These are phyloP conservation scores for Fraxinus latifolia DNA, from an alignment of 305 asterid species.

Conservation along the genomic window DNA sequence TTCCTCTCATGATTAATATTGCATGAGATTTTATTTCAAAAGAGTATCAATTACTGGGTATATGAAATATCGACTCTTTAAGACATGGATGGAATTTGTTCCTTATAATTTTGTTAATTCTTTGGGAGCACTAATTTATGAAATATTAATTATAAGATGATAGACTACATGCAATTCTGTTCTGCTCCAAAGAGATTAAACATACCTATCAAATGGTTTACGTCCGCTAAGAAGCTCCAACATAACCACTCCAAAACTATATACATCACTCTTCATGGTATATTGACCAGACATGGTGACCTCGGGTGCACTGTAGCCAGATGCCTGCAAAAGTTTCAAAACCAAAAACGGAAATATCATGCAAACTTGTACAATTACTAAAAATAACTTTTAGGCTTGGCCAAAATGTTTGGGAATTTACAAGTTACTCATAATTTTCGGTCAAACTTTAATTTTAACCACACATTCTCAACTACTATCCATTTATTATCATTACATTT, in stretches of 20 bases:
- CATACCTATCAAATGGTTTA: conserved; percentile 80
- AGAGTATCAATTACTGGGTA: not conserved
- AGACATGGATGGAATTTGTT: not conserved
- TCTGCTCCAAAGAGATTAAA: not conserved
- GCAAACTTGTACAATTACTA: not conserved
- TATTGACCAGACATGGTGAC: conserved; percentile 92
- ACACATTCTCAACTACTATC: not conserved
- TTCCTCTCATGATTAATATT: not conserved
- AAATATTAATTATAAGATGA: not conserved
- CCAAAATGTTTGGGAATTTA: not conserved
- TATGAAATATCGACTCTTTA: not conserved
- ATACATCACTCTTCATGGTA: conserved; percentile 85
- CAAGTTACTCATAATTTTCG: too few relatives aligned
- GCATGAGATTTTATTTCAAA: not conserved
- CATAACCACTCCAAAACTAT: conserved; percentile 83
- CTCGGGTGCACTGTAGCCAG: conserved; percentile 91
- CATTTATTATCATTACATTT: not conserved
- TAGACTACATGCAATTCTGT: not conserved
- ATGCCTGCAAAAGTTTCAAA: conserved; percentile 42
- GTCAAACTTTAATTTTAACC: not conserved
- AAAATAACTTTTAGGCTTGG: not conserved
- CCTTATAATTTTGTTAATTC: not conserved
- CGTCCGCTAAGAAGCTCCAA: conserved; percentile 79
- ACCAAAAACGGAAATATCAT: not conserved
- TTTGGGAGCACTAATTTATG: not conserved